Evolutionary conservation across 2,329 filamentous ascomycete genomes (phyloP).

Genomic region (Aspergillus unguis): DNA sequence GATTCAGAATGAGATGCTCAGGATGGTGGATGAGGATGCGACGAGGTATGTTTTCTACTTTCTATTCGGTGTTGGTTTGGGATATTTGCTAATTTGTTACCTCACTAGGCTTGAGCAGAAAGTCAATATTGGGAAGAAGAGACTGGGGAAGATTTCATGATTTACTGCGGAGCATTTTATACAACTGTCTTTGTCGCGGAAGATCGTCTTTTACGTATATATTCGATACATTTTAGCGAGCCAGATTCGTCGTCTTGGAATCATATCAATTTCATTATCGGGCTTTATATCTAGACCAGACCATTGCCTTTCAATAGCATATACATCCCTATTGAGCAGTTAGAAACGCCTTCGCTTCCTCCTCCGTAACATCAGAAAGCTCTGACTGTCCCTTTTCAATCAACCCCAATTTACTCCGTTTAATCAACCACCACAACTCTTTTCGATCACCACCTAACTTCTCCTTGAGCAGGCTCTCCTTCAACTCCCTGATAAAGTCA

Average conservation of each 20-base stretch:
- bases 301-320: neutral
- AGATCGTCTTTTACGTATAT: conserved; percentile 2
- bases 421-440: conserved; percentile 78
- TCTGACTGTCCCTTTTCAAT: conserved; percentile 64
- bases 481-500: conserved; percentile 66
- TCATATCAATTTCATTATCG: neutral
- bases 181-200: neutral
- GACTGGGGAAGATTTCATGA: conserved; percentile 47
- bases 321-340: conserved; percentile 12
- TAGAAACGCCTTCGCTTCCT: conserved; percentile 59
- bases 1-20: conserved; percentile 60
- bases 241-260: neutral
- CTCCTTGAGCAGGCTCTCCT: conserved; percentile 65
- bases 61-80: neutral
- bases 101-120: conserved; percentile 41
- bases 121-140: conserved; percentile 47
- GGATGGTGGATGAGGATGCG: conserved; percentile 57
- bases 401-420: conserved; percentile 66
- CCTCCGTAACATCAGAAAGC: conserved; percentile 62
- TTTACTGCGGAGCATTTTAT: neutral
- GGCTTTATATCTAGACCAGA: conserved; percentile 2
- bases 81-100: conserved; percentile 16
- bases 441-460: conserved; percentile 71
- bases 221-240: conserved; percentile 1
- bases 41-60: conserved; percentile 39